phyloP scores from a whole-genome alignment of 2,329 filamentous ascomycete species.

The Penicillium sp. region DNA sequence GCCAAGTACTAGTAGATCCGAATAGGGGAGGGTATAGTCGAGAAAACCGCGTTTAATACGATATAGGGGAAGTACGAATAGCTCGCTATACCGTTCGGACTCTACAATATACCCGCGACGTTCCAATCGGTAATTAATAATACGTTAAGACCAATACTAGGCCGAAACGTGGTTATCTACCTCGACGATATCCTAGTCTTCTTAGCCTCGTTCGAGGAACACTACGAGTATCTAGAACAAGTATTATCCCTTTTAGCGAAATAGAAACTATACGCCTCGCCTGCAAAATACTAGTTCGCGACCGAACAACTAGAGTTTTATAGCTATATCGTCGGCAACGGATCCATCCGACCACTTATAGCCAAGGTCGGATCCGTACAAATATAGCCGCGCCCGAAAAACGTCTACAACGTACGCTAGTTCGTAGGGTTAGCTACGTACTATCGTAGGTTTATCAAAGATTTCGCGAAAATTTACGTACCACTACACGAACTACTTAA shows the following conservation, averaged over 20 bases:
- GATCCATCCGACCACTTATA: no score
- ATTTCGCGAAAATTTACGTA: no score
- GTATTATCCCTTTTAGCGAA: neutral
- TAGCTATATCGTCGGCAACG: no score
- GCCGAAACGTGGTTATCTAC: neutral
- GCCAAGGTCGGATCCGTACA: no score
- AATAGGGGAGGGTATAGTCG: neutral
- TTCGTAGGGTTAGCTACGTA: no score
- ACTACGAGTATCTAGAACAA: neutral
- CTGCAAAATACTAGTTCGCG: neutral
- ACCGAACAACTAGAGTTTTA: neutral
- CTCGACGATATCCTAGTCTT: slow-evolving; percentile 3
- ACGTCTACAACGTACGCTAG: no score
- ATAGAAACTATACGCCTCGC: neutral
- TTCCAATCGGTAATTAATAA: neutral
- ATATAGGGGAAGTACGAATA: slow-evolving; percentile 6
- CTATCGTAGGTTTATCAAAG: no score
- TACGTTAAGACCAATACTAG: no score
- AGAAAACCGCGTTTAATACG: slow-evolving; percentile 1
- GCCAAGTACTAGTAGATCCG: neutral
- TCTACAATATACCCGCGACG: neutral
- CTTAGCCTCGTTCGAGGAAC: neutral
- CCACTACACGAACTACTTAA: neutral
- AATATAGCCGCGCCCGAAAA: no score
- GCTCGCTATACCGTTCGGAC: neutral